Evolutionary conservation across 805 yeast genomes (phyloP).

Genomic region (Suhomyces faveliae): DNA sequence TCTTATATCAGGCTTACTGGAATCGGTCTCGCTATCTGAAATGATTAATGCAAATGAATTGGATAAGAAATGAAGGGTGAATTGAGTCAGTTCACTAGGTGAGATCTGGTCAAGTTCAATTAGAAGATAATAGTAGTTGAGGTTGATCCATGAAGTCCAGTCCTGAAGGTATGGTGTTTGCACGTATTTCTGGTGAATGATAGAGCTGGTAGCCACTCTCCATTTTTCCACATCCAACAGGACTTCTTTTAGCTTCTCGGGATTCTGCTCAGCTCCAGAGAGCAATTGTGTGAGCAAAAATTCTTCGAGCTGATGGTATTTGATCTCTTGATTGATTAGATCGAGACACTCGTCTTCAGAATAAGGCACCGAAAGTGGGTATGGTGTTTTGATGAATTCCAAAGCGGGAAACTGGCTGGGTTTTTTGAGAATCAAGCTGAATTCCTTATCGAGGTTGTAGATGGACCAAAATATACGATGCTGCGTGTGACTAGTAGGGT

Average conservation of each 20-base stretch:
- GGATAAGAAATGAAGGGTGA: conserved; percentile 41
- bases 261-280: not conserved
- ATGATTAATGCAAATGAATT: conserved; percentile 38
- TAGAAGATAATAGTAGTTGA: conserved; percentile 38
- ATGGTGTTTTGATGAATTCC: conserved; percentile 16
- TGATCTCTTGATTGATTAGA: conserved; percentile 23
- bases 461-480: conserved; percentile 36
- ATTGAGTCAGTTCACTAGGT: conserved; percentile 37
- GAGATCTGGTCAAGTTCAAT: conserved; percentile 43
- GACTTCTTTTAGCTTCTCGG: conserved; percentile 14
- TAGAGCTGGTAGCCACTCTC: conserved; percentile 31
- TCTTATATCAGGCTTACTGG: conserved; percentile 13
- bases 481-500: not conserved
- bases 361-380: conserved; percentile 16
- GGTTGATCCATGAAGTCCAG: conserved; percentile 31
- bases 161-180: conserved; percentile 31
- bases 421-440: conserved; percentile 30
- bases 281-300: conserved; percentile 18
- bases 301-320: conserved; percentile 24
- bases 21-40: conserved; percentile 14
- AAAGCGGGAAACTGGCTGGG: conserved; percentile 37
- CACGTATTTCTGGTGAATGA: conserved; percentile 26
- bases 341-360: conserved; percentile 23
- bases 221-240: conserved; percentile 38
- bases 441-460: conserved; percentile 38